Base-by-base conservation (phyloP, 345 rosid genomes). In the Microthlaspi erraticum region DNA sequence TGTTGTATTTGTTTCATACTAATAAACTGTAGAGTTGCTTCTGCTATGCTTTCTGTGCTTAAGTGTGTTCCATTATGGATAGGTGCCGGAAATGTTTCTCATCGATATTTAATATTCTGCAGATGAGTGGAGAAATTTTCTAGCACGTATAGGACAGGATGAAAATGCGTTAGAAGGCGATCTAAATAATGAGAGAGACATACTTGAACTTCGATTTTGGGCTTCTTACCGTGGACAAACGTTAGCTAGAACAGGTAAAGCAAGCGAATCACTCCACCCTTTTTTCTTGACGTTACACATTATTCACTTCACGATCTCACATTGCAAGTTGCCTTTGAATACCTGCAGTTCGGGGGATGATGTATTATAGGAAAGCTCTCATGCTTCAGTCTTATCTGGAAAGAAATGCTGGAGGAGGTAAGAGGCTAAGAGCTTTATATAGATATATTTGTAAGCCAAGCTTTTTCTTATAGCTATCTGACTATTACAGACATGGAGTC, bases 101-200 rank as follows among this genome's bases (percentile, higher is more conserved):
- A n/a, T 45, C n/a, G 46, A n/a, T 46, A 44, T 53, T 56, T 72
- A 39, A 53, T 75, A 57, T 83, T 9, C 26, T 68, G 76, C 75
- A 93, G 99, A 94, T 84, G 99, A 94, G 82, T 94, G 99, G 99
- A 91, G 77, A 76, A 94, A 94, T 76, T 94, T 94, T 72, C 97
- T 94, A 60, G 87, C 91, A 66, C 91, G 99, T 70, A 94, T 94
- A 71, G 97, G 97, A n/a, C 95, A 89, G 33, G 94, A 91, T 84
- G 99, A 94, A 83, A 91, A 84, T 83, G 79, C 91, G n/a, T 19
- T 60, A 49, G 99, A 89, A 58, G 78, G 83, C 0, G 99, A 94
- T 44, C 91, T 91, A 54, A 88, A 86, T 53, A 87, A 79, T 75
- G 74, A 85, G 52, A 80, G 67, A 76, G 99, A 94, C 71, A 65